Evolutionary conservation across 257 asterid species (phyloP), one percentile per base, ranked within the genome.

Genomic region (Catharanthus roseus): DNA sequence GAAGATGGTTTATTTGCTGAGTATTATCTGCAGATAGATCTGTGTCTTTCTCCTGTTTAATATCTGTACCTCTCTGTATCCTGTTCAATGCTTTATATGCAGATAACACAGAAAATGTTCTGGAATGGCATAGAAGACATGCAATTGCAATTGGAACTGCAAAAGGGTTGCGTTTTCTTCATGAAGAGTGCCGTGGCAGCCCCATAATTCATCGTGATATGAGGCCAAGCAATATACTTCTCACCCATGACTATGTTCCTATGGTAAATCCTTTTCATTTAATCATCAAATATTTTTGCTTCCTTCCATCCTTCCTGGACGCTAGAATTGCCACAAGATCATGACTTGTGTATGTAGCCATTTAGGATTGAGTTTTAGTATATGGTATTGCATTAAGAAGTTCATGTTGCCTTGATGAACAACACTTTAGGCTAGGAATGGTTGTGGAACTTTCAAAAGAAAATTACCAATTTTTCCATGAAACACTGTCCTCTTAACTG

Each of bases 161-260:
- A 29, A 90, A 88, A 82, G 96, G 95, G 63, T 69, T 88, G 80
- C 89, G 90, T 8, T 90, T 86, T 80, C 83, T 90, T 29, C 96
- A 90, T 75, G 96, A 90, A 73, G 96, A 90, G 69, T 90, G 96
- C 65, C 88, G 96, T 34, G 96, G 95, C 78, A 85, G 95, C 85
- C 96, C 96, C 60, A 88, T 90, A 36, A 81, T 90, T 75, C 92
- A 90, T 57, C 84, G 96, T 38, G 96, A 90, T 75, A 77, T 82
- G 83, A 82, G 96, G 77, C 96, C 96, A 24, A 86, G 91, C 82
- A 90, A 90, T 75, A 80, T 90, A 77, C 79, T 90, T 75, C 83
- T 90, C 50, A 90, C 96, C 47, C 92, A 88, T 57, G 91, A 90
- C 75, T 88, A 77, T 84, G 96, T 87, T 75, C 92, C 96, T 23